These are phyloP conservation scores for Scenedesmus sp. DNA, from an alignment of 163 green algal species.

Conservation along the genomic window DNA sequence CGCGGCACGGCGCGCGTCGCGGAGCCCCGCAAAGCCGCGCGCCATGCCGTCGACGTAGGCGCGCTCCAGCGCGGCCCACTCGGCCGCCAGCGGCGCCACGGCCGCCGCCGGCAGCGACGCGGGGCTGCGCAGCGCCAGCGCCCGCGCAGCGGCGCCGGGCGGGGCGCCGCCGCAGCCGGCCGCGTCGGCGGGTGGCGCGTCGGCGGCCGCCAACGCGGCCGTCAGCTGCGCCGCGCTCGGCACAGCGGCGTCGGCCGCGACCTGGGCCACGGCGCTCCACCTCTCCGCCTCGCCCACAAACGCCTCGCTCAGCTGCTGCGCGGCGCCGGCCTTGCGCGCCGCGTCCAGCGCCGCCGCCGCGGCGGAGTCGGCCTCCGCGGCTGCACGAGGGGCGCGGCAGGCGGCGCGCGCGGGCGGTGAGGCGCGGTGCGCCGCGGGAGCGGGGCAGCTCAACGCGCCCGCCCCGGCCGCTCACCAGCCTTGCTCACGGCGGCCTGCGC, in stretches of 20 bases:
- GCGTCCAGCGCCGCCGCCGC: slow-evolving; percentile 11
- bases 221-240: slow-evolving; percentile 4
- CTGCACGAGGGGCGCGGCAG: background rate
- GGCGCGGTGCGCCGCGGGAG: too few relatives aligned
- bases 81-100: slow-evolving; percentile 15
- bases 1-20: slow-evolving; percentile 49
- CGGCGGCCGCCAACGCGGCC: slow-evolving; percentile 10
- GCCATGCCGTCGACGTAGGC: slow-evolving; percentile 62
- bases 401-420: background rate
- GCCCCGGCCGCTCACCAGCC: slow-evolving; percentile 32
- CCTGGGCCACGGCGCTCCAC: slow-evolving; percentile 32
- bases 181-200: background rate
- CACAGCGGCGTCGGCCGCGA: slow-evolving; percentile 36
- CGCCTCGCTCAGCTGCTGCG: slow-evolving; percentile 35
- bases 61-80: slow-evolving; percentile 61
- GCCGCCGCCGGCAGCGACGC: slow-evolving; percentile 15
- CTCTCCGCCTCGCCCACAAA: slow-evolving; percentile 50
- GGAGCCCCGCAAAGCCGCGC: slow-evolving; percentile 51
- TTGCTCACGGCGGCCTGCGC: slow-evolving; percentile 53
- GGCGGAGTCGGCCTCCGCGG: slow-evolving; percentile 19
- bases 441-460: too few relatives aligned
- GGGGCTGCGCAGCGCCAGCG: background rate
- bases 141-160: background rate
- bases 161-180: background rate
- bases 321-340: slow-evolving; percentile 32